Percentiles rank a stretch among this genome's conserved stretches.
These are phyloP conservation scores for Botrytis deweyae DNA, from an alignment of 2,329 filamentous ascomycete species.

Conservation along the genomic window DNA sequence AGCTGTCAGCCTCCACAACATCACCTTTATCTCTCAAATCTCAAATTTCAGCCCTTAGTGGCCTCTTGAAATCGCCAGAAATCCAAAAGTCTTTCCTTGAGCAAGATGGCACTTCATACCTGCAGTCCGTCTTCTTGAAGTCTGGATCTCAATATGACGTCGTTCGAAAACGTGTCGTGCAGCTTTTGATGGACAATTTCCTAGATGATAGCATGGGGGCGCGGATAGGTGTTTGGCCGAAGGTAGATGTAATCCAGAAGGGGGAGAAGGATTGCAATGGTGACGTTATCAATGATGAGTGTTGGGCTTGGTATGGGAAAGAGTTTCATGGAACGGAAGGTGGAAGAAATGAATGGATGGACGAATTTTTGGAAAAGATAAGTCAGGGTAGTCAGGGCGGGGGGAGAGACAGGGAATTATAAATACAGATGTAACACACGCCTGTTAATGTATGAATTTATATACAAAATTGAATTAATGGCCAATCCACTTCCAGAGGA, in stretches of 20 bases:
- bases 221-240: constrained; percentile 56
- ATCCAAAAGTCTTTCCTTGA: constrained; percentile 58
- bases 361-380: constrained; percentile 33
- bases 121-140: constrained; percentile 53
- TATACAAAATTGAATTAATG: background rate
- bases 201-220: constrained; percentile 66
- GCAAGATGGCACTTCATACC: constrained; percentile 52
- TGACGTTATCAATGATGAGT: constrained; percentile 48
- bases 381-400: constrained; percentile 25
- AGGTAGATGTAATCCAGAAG: constrained; percentile 23
- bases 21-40: constrained; percentile 38
- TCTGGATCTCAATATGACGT: constrained; percentile 50
- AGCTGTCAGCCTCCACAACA: constrained; percentile 29
- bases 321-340: constrained; percentile 26
- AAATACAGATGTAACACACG: background rate
- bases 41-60: constrained; percentile 52
- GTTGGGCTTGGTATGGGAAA: constrained; percentile 56
- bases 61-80: constrained; percentile 53
- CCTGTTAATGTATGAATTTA: background rate
- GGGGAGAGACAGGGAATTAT: constrained; percentile 29
- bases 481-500: background rate
- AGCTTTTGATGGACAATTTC: constrained; percentile 63
- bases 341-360: constrained; percentile 29
- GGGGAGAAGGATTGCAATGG: constrained; percentile 41
- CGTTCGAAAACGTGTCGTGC: constrained; percentile 54